Conservation (phyloP, 768 basidiomycete species). For the Podaxis carcinomalis region DNA sequence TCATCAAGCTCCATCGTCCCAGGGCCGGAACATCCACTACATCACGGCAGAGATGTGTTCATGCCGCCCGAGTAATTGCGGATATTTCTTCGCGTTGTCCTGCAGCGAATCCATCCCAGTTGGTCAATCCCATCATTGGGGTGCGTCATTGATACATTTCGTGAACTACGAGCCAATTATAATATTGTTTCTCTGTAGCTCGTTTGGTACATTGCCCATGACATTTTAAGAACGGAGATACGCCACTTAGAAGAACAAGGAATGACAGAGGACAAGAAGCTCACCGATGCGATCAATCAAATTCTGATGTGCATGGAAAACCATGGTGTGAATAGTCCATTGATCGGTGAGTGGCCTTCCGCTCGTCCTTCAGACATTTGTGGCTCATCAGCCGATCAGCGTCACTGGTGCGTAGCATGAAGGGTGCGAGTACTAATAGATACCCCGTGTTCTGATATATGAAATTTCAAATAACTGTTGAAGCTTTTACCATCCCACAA, state of each 20-base stretch:
- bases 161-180: neutral
- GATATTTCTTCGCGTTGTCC: slow-evolving; percentile 1
- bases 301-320: slow-evolving; percentile 5
- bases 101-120: neutral
- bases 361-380: neutral
- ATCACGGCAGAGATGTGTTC: slow-evolving; percentile 4
- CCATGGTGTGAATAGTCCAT: neutral
- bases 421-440: neutral
- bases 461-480: neutral
- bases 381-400: neutral
- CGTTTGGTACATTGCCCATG: slow-evolving; percentile 6
- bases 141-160: neutral
- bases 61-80: slow-evolving; percentile 1
- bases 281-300: slow-evolving; percentile 2
- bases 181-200: neutral
- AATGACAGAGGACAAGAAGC: neutral
- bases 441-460: neutral
- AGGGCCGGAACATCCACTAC: slow-evolving; percentile 1
- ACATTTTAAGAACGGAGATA: slow-evolving; percentile 5
- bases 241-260: neutral
- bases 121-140: slow-evolving; percentile 5
- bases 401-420: neutral
- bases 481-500: neutral
- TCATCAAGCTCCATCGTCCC: slow-evolving; percentile 21
- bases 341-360: neutral